Evolutionary conservation across 805 yeast species (phyloP), one percentile per base, ranked within the genome.

Genomic region (Myxozyma melibiosi): DNA sequence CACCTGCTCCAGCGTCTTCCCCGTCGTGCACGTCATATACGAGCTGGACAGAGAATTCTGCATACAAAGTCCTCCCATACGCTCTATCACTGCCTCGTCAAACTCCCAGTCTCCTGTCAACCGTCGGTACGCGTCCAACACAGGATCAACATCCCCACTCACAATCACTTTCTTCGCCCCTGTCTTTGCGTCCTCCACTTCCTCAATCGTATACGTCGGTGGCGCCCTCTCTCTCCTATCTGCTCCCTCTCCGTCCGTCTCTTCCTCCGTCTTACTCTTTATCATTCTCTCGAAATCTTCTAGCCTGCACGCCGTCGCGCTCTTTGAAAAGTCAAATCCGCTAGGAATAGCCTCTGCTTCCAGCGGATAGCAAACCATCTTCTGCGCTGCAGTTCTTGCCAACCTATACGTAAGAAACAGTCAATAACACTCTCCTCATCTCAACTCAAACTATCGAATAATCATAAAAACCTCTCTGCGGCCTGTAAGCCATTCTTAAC

Each of bases 31-130:
- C n/a, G 24, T 38, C 20, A 48, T 28, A 27, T 24, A 28, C 25
- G 43, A 24, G 13, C 27, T 24, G 18, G n/a, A 39, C 33, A 14
- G 4, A 13, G 54, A 28, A n/a, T 18, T 41, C 27, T 27, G 14
- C 50, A 54, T 41, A 41, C 30, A 37, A 1, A 24, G 8, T 2
- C 39, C 46, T 8, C 47, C 47, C 35, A 53, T 30, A 25, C 18
- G 28, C 27, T 44, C 30, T 20, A n/a, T 41, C 9, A 11, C 40
- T 4, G 25, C 44, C 33, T 39, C 46, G 38, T 43, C 43, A 50
- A 55, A 50, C 22, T n/a, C 31, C 27, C 35, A 49, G 27, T 57
- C 62, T 5, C 58, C 58, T 14, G 58, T 53, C 22, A 57, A 31
- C 22, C 16, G 40, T 22, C 33, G 39, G 33, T 53, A 53, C 28